These are phyloP conservation scores for Sphagnum fallax DNA, from an alignment of 228 moss, liverwort and hornwort species.

Conservation along the genomic window DNA sequence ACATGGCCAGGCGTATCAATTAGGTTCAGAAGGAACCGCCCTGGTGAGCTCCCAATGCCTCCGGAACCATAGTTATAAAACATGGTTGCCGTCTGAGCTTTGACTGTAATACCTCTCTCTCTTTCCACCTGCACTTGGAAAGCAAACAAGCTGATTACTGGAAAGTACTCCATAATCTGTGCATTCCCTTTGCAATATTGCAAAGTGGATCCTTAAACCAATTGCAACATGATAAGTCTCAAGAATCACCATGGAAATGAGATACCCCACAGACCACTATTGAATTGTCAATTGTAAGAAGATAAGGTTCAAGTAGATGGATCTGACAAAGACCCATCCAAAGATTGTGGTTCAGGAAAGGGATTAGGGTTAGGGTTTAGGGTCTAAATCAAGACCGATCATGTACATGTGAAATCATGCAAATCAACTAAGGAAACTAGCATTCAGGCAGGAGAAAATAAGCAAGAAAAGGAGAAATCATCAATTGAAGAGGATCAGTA, in stretches of 20 bases:
- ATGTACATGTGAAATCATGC: not conserved
- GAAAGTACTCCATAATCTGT: not conserved
- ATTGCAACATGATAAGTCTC: too few relatives aligned
- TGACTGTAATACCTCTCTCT: constrained; percentile 94
- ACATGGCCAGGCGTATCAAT: constrained; percentile 97
- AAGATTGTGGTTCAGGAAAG: not conserved
- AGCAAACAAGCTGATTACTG: not conserved
- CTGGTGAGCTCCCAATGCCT: constrained; percentile 12
- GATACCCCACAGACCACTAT: too few relatives aligned
- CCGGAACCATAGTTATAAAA: constrained; percentile 33
- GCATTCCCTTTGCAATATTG: too few relatives aligned
- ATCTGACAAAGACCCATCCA: not conserved
- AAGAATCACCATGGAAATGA: too few relatives aligned
- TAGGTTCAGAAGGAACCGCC: constrained; percentile 67
- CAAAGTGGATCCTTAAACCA: too few relatives aligned
- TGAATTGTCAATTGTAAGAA: not conserved
- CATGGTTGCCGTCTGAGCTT: constrained; percentile 94
- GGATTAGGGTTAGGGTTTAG: too few relatives aligned
- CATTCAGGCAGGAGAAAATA: too few relatives aligned
- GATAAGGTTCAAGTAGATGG: too few relatives aligned
- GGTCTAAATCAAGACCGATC: not conserved
- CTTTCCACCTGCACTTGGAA: constrained; percentile 65
- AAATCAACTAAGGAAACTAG: too few relatives aligned
- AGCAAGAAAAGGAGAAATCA: too few relatives aligned
- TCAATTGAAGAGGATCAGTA: too few relatives aligned